Evolutionary conservation across 2,329 filamentous ascomycete species (phyloP).

Genomic region (Xylaria sp.): DNA sequence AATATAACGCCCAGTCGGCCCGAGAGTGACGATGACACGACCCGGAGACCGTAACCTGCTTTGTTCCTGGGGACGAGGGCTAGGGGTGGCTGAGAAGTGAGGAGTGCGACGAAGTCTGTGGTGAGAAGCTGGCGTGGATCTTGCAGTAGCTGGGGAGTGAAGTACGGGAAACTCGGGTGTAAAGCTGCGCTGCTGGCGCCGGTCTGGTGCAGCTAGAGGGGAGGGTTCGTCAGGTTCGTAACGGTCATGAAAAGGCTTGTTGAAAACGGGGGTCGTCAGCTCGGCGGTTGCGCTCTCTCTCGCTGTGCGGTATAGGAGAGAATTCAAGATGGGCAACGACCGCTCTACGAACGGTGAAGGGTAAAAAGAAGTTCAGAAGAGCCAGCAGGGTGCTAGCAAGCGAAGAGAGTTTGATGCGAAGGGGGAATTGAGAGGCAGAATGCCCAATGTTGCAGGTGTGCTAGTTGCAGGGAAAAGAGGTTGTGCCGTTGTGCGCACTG

Average conservation of each 20-base stretch:
- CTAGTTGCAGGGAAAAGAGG: constrained; percentile 2
- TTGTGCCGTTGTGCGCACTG: too few species aligned
- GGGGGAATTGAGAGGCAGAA: constrained; percentile 10
- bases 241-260: constrained; percentile 60
- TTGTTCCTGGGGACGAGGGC: constrained; percentile 50
- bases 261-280: constrained; percentile 56
- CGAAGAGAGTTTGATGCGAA: not conserved
- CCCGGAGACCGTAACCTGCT: constrained; percentile 38
- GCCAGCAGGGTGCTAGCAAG: constrained; percentile 28
- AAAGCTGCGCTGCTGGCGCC: constrained; percentile 55
- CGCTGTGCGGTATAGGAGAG: constrained; percentile 50
- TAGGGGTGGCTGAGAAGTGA: constrained; percentile 58
- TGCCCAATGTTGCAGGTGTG: constrained; percentile 17
- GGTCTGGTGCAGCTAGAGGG: constrained; percentile 50
- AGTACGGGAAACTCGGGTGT: constrained; percentile 18
- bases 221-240: constrained; percentile 53
- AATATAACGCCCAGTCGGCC: constrained; percentile 53
- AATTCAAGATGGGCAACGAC: constrained; percentile 61
- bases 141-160: constrained; percentile 36
- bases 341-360: constrained; percentile 53
- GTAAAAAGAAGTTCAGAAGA: constrained; percentile 17
- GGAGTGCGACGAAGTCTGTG: constrained; percentile 62
- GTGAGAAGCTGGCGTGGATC: constrained; percentile 59
- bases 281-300: constrained; percentile 54
- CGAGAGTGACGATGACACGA: constrained; percentile 59